Percentiles rank a stretch among this genome's conserved stretches.
These are phyloP conservation scores for Dipteronia sinensis DNA, from an alignment of 345 rosid species.

Conservation along the genomic window DNA sequence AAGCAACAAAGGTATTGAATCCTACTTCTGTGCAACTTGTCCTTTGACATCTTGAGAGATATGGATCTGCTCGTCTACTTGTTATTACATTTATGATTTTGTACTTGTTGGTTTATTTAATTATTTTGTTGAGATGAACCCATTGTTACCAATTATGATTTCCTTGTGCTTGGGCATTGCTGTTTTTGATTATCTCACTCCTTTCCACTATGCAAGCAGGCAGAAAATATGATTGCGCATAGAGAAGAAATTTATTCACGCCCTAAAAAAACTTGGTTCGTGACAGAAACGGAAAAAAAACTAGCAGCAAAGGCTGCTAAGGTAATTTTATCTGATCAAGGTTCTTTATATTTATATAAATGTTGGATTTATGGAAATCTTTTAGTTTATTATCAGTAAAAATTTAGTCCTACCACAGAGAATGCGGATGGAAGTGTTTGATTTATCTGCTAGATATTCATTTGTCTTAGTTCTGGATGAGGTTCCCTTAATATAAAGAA, in stretches of 20 bases:
- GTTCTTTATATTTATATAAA: neutral
- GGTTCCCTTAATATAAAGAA: neutral
- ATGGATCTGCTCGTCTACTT: neutral
- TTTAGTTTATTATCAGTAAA: neutral
- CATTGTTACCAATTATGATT: neutral
- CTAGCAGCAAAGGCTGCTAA: constrained; percentile 64
- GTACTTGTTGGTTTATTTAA: neutral
- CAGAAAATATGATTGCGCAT: constrained; percentile 86
- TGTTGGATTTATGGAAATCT: neutral
- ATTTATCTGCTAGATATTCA: neutral
- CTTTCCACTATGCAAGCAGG: constrained; percentile 46
- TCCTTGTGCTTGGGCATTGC: neutral
- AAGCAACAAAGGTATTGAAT: constrained; percentile 73
- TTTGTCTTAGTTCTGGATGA: neutral
- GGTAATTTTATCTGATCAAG: constrained; percentile 37
- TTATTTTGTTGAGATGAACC: neutral
- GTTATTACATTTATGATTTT: neutral
- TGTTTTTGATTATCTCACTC: constrained; percentile 11
- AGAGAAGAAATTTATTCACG: constrained; percentile 88
- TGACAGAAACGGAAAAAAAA: constrained; percentile 87
- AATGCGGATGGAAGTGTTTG: neutral
- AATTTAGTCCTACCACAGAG: neutral
- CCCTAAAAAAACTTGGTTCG: constrained; percentile 92
- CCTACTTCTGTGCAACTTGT: constrained; percentile 11
- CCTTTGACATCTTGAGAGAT: neutral